Conservation (phyloP, 139 green algal genomes). For the Coccomyxa sp. region DNA sequence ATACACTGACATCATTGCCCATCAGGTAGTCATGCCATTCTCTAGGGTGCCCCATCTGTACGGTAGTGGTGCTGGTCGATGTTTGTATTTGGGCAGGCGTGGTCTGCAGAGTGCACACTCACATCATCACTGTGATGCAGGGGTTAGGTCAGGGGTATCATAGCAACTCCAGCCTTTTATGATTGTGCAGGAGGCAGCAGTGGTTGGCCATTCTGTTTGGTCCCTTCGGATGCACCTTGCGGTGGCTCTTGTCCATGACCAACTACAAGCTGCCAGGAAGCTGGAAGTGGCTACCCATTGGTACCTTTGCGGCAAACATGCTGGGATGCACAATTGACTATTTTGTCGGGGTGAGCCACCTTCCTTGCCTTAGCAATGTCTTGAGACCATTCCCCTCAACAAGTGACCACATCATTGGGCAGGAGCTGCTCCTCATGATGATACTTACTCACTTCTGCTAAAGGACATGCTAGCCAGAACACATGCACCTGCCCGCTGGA, state of each 20-base stretch:
- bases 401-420: no score
- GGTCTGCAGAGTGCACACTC: no score
- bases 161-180: not conserved
- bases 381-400: not conserved
- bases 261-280: constrained; percentile 40
- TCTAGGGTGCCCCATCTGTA: no score
- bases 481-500: no score
- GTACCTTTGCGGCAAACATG: constrained; percentile 76
- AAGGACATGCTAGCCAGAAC: no score
- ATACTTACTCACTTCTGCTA: no score
- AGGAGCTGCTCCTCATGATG: no score
- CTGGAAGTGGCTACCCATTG: constrained; percentile 60
- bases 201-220: constrained; percentile 37
- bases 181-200: constrained; percentile 6
- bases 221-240: constrained; percentile 35
- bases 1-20: no score
- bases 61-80: no score
- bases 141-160: no score
- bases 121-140: no score
- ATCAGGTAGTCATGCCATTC: no score
- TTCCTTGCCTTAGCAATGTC: not conserved
- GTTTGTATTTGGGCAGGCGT: not conserved
- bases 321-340: constrained; percentile 48
- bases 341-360: constrained; percentile 20
- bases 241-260: constrained; percentile 58